Conservation (phyloP, 2,329 filamentous ascomycete species). For the Aureobasidium sp. region DNA sequence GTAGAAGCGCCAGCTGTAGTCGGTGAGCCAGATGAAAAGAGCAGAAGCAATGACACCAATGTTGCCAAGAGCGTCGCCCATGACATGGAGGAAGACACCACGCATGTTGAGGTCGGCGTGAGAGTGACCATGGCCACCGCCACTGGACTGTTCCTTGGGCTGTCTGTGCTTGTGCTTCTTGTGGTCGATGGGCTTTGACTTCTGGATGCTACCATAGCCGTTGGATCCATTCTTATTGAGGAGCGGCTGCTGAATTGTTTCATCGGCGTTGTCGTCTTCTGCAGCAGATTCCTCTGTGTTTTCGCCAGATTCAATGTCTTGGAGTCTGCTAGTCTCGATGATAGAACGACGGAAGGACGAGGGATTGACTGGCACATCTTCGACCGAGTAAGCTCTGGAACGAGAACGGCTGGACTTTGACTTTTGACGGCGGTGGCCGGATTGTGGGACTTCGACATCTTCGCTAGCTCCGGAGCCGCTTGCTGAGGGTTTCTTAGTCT, state of each 20-base stretch:
- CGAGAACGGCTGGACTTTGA: conserved; percentile 57
- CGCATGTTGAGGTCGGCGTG: conserved; percentile 92
- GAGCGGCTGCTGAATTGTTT: conserved; percentile 27
- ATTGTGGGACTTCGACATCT: conserved; percentile 22
- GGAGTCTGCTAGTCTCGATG: conserved; percentile 68
- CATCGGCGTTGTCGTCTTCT: conserved; percentile 25
- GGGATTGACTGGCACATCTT: conserved; percentile 75
- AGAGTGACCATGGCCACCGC: conserved; percentile 64
- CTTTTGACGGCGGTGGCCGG: conserved; percentile 40
- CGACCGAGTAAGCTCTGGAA: conserved; percentile 51
- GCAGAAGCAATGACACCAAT: conserved; percentile 78
- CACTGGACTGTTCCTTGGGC: conserved; percentile 53
- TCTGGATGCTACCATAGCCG: conserved; percentile 22
- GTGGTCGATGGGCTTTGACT: conserved; percentile 31
- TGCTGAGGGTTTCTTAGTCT: conserved; percentile 20
- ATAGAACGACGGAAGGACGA: conserved; percentile 88
- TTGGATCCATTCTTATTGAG: conserved; percentile 30
- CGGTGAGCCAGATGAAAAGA: conserved; percentile 83
- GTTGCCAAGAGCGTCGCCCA: conserved; percentile 81
- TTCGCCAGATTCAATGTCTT: conserved; percentile 48
- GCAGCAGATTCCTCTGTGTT: conserved; percentile 48
- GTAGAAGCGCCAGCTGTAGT: conserved; percentile 75
- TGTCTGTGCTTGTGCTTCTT: conserved; percentile 70
- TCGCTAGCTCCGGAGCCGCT: conserved; percentile 21
- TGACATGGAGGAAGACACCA: conserved; percentile 61